These are phyloP conservation scores for Phoma sp. DNA, from an alignment of 2,329 filamentous ascomycete species.

Conservation along the genomic window DNA sequence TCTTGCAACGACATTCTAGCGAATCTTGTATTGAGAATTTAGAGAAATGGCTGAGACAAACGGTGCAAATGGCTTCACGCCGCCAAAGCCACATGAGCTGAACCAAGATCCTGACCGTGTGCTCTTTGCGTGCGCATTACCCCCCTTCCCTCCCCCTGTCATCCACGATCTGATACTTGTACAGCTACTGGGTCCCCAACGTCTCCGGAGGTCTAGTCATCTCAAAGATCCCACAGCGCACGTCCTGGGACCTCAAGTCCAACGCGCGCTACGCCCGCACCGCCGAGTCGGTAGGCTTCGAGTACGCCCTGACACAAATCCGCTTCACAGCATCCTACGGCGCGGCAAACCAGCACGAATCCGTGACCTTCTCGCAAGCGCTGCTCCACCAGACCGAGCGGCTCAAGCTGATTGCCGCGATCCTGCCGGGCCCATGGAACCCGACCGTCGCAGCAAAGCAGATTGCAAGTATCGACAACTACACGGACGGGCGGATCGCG, in stretches of 20 bases:
- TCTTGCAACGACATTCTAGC: background rate
- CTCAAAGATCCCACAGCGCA: constrained; percentile 58
- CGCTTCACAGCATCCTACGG: constrained; percentile 60
- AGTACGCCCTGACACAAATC: constrained; percentile 60
- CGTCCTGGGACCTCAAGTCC: constrained; percentile 56
- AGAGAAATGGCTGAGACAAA: constrained; percentile 8
- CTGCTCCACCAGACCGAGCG: constrained; percentile 55
- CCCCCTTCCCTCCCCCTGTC: background rate
- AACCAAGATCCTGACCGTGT: constrained; percentile 53
- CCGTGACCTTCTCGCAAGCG: constrained; percentile 59
- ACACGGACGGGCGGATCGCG: constrained; percentile 58
- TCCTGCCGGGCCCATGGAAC: constrained; percentile 50
- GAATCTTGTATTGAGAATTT: background rate
- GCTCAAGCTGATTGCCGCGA: constrained; percentile 59
- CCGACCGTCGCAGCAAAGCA: constrained; percentile 60
- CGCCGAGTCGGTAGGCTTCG: constrained; percentile 57
- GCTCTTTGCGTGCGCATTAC: constrained; percentile 49
- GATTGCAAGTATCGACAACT: constrained; percentile 60
- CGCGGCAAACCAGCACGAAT: constrained; percentile 58
- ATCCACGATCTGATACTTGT: background rate
- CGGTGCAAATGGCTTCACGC: constrained; percentile 28
- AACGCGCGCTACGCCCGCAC: constrained; percentile 58
- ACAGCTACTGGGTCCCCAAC: constrained; percentile 60
- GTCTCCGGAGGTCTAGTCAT: constrained; percentile 61
- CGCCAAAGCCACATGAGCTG: constrained; percentile 36